Conservation (phyloP, 306 rosid genomes). For the Castanea crenata region DNA sequence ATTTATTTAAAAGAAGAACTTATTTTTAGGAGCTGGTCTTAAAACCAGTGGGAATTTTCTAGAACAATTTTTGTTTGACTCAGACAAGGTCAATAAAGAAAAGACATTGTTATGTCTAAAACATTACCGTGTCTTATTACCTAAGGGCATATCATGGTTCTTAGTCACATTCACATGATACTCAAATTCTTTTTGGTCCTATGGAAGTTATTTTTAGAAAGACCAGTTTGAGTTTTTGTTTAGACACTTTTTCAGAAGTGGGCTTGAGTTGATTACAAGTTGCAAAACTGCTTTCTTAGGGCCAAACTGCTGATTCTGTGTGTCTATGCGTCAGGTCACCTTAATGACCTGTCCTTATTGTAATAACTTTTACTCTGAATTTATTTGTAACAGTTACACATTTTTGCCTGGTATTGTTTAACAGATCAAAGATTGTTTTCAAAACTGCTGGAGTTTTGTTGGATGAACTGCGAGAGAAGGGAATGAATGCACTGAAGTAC, state of each 20-base stretch:
- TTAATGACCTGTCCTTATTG: background rate
- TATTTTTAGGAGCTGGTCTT: background rate
- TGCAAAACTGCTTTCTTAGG: background rate
- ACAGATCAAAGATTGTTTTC: slow-evolving; percentile 71
- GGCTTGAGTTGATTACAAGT: background rate
- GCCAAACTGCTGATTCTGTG: background rate
- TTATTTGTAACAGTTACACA: background rate
- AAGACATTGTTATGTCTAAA: background rate
- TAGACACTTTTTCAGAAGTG: background rate
- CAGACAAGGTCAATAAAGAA: background rate
- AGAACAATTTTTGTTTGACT: background rate
- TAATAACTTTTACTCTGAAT: background rate
- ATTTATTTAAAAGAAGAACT: background rate
- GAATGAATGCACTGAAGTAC: slow-evolving; percentile 66
- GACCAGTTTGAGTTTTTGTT: background rate
- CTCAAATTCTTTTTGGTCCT: background rate
- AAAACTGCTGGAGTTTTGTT: slow-evolving; percentile 94
- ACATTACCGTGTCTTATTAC: background rate
- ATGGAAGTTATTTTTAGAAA: background rate
- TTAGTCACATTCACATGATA: background rate
- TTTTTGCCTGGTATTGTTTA: slow-evolving; percentile 1
- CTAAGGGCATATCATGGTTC: background rate
- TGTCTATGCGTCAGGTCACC: background rate
- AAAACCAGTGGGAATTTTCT: background rate
- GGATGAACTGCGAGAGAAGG: slow-evolving; percentile 85